Evolutionary conservation across 257 asterid genomes (phyloP).

Genomic region (Coffea canephora): DNA sequence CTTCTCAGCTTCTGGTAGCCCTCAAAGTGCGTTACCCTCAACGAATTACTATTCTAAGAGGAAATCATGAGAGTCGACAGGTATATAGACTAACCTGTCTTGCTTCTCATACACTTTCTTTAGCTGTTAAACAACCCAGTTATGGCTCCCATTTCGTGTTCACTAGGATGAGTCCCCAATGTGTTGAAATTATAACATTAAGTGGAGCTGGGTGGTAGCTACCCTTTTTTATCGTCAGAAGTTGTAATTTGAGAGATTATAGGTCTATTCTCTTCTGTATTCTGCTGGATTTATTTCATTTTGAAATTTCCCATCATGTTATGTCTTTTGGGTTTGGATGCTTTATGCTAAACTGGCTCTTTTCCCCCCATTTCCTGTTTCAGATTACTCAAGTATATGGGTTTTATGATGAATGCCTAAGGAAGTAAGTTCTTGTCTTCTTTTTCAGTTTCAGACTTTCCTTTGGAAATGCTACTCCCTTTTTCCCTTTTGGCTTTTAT

Average conservation of each 20-base stretch:
- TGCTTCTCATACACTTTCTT: not conserved
- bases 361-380: slow-evolving; percentile 4
- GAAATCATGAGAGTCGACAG: slow-evolving; percentile 83
- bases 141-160: not conserved
- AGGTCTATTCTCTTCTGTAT: not conserved
- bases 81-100: slow-evolving; percentile 28
- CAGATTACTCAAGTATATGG: slow-evolving; percentile 62
- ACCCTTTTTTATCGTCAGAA: not conserved
- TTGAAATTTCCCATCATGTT: not conserved
- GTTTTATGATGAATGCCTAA: slow-evolving; percentile 54
- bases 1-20: slow-evolving; percentile 48
- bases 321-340: not conserved
- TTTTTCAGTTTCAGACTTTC: not conserved
- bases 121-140: not conserved
- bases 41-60: slow-evolving; percentile 61
- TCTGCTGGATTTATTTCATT: not conserved
- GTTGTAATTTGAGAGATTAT: slow-evolving; percentile 3
- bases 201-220: not conserved
- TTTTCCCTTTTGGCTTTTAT: not conserved
- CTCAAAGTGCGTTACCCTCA: slow-evolving; percentile 53
- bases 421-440: slow-evolving; percentile 44
- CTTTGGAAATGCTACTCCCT: not conserved
- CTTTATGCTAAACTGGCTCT: slow-evolving; percentile 15
- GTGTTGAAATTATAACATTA: slow-evolving; percentile 10
- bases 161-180: slow-evolving; percentile 1